Evolutionary conservation across 148 eudicot genomes (phyloP), one percentile per base, ranked within the genome.

Genomic region (Camellia lanceoleosa): DNA sequence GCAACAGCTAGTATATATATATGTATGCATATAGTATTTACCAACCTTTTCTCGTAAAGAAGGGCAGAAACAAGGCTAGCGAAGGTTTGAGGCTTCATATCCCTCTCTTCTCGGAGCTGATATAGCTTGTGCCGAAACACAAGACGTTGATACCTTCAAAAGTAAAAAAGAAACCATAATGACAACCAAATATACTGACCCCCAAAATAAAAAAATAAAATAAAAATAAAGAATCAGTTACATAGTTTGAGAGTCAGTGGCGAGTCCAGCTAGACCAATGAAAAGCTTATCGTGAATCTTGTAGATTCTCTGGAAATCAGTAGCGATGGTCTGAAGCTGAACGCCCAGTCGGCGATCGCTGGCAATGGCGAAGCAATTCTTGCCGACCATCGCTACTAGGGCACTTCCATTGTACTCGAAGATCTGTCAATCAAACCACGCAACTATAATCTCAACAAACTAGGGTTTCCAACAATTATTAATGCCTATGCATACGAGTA

Each of bases 371-470:
- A 93, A 90, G 82, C 99, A 95, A 52, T 95, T 93, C 85, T 93
- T 95, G 2, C 97, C 99, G 15, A 95, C 99, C 99, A 95, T 95
- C 11, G 98, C 99, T 58, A 95, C 95, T 14, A 93, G 62, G 66
- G 99, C 92, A 81, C 99, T 95, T 62, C 99, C 99, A 87, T 95
- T 95, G 85, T 95, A 95, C 92, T 95, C 99, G 72, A 95, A 93
- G 81, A 95, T 95, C 99, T 95, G 87, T 46, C 77, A 71, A 42
- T 41, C 30, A 80, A 38, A 61, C 23, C 51, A 54, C 20, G 41
- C 60, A 74, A 41, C 11, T 63, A 11, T 11, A 47, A 65, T 41
- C 59, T 8, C 2, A 55, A 55, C 19, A 55, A 68, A 78, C 52
- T 68, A 78, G 66, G 80, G 74, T 43, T 67, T 65, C 47, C 4